A percentile compares a stretch with the other conserved stretches of the same genome.
phyloP scores from a whole-genome alignment of 108 stramenopile species.

The Fragilariopsis cylindrus region DNA sequence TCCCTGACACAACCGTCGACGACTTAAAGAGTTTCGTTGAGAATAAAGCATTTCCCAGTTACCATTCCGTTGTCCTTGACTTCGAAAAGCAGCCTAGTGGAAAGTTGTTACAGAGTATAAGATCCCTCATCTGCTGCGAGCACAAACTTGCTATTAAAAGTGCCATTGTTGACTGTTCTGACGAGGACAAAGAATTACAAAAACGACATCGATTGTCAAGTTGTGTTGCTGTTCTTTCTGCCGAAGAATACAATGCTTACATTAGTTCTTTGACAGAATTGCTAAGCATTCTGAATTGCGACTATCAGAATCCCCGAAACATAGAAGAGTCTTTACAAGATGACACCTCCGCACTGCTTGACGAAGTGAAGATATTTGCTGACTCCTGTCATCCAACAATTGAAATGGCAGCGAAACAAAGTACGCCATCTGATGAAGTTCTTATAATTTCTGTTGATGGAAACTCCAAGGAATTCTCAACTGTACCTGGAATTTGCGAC shows the following conservation, averaged over 20 bases:
- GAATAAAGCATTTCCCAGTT: conserved; percentile 25
- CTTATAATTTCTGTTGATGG: conserved; percentile 15
- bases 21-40: conserved; percentile 8
- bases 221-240: conserved; percentile 16
- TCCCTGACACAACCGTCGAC: not conserved
- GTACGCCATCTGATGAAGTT: not conserved
- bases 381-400: conserved; percentile 23
- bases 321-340: not conserved
- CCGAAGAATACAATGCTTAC: conserved; percentile 28
- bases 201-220: conserved; percentile 5
- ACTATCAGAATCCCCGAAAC: not conserved
- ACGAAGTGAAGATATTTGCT: conserved; percentile 10
- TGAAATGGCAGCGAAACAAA: not conserved
- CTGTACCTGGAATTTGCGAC: conserved; percentile 21
- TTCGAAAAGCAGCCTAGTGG: conserved; percentile 25
- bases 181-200: not conserved
- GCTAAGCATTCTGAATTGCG: conserved; percentile 11
- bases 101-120: conserved; percentile 24
- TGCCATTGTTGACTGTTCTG: conserved; percentile 11
- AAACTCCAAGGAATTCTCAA: conserved; percentile 19
- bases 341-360: not conserved
- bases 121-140: conserved; percentile 25
- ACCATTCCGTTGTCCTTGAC: conserved; percentile 15
- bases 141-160: conserved; percentile 25
- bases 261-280: conserved; percentile 21